A percentile compares a stretch with the other conserved stretches of the same genome.
These are phyloP conservation scores for Suillus lakei DNA, from an alignment of 768 basidiomycete genomes.

Conservation along the genomic window DNA sequence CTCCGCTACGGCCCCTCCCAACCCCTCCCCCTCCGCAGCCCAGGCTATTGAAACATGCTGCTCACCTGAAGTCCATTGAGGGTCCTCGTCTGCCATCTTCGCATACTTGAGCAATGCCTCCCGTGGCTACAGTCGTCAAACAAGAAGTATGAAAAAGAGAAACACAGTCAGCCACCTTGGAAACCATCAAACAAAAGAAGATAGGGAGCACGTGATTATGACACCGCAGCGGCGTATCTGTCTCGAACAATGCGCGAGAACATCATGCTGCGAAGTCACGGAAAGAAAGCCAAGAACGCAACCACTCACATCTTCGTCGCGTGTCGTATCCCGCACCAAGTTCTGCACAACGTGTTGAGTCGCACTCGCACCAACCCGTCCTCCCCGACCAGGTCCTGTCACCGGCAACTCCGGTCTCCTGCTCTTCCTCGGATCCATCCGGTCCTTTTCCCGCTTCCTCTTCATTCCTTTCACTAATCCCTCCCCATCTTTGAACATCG, in stretches of 20 bases:
- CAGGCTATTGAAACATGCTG: constrained; percentile 20
- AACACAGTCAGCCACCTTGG: constrained; percentile 31
- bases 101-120: constrained; percentile 97
- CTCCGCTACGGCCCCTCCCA: constrained; percentile 34
- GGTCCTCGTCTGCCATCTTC: constrained; percentile 72
- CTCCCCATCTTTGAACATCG: constrained; percentile 87
- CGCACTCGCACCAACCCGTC: constrained; percentile 94
- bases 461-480: constrained; percentile 75
- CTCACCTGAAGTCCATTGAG: constrained; percentile 86
- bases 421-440: constrained; percentile 90
- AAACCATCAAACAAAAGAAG: constrained; percentile 29
- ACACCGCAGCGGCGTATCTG: neutral
- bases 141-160: constrained; percentile 22
- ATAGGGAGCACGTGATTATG: constrained; percentile 18
- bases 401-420: constrained; percentile 91
- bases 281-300: constrained; percentile 13
- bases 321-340: constrained; percentile 86
- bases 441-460: constrained; percentile 88
- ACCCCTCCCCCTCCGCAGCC: constrained; percentile 31
- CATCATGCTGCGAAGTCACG: constrained; percentile 6
- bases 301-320: constrained; percentile 92
- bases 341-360: constrained; percentile 97
- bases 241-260: neutral
- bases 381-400: constrained; percentile 90
- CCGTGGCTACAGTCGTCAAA: constrained; percentile 70